Conservation (phyloP, 1,139 yeast species). For the Kurtzmaniella quercitrusa region DNA sequence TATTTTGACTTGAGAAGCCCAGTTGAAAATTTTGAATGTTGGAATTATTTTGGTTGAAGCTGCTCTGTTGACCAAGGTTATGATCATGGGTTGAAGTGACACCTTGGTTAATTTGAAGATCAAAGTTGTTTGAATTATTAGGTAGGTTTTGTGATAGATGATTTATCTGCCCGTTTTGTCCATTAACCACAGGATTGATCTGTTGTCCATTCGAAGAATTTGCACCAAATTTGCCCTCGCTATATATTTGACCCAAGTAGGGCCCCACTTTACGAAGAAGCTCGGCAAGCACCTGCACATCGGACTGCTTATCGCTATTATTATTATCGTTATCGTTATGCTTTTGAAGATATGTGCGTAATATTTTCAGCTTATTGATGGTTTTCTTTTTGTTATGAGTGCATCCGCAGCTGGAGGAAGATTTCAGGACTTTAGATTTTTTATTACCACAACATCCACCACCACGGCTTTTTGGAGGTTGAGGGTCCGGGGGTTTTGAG, state of each 20-base stretch:
- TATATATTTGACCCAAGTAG: neutral
- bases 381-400: slow-evolving; percentile 12
- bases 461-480: slow-evolving; percentile 25
- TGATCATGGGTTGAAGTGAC: neutral
- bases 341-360: slow-evolving; percentile 32
- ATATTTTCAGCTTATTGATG: slow-evolving; percentile 33
- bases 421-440: slow-evolving; percentile 9
- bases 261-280: neutral
- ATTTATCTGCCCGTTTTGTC: too few relatives aligned
- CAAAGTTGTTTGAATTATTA: neutral
- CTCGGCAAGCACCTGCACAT: neutral
- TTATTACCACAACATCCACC: slow-evolving; percentile 22
- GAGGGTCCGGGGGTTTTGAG: slow-evolving; percentile 9
- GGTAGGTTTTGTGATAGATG: neutral
- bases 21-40: too few relatives aligned
- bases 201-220: neutral
- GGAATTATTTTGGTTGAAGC: neutral
- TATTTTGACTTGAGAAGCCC: too few relatives aligned
- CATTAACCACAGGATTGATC: too few relatives aligned
- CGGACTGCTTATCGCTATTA: neutral
- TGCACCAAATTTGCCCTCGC: neutral
- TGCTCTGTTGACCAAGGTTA: neutral
- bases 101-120: neutral
- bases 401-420: neutral
- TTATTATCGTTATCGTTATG: slow-evolving; percentile 13